Percentiles rank a stretch among this genome's conserved stretches.
phyloP scores from a whole-genome alignment of 345 rosid genomes.

The Adansonia digitata region DNA sequence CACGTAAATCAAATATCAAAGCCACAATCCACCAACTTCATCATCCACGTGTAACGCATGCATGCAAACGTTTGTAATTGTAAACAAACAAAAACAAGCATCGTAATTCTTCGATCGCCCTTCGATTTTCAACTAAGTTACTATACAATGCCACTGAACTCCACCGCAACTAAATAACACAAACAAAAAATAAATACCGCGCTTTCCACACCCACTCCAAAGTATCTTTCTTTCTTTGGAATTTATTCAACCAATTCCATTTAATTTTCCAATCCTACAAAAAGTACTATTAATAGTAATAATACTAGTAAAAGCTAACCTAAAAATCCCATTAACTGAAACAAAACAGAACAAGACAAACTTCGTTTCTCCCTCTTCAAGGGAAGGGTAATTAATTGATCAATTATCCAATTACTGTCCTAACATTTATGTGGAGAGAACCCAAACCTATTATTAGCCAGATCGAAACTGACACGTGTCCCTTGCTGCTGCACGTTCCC shows the following conservation, averaged over 20 bases:
- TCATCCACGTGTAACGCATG: conserved; percentile 18
- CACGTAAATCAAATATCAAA: not conserved
- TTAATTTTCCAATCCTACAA: not conserved
- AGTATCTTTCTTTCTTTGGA: not conserved
- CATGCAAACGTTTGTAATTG: conserved; percentile 11
- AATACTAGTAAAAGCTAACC: conserved; percentile 18
- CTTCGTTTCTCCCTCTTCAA: not conserved
- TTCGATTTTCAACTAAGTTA: not conserved
- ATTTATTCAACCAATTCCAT: no score
- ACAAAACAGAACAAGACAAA: no score
- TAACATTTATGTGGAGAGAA: conserved; percentile 65
- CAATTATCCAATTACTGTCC: not conserved
- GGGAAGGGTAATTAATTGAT: not conserved
- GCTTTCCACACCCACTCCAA: not conserved
- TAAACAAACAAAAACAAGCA: not conserved
- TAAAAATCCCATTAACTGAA: not conserved
- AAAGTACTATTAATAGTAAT: not conserved
- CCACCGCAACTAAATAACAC: not conserved
- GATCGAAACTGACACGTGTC: conserved; percentile 75
- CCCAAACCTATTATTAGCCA: conserved; percentile 55
- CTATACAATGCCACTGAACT: not conserved
- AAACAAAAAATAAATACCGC: no score
- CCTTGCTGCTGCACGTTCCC: conserved; percentile 97
- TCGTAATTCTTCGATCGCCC: not conserved
- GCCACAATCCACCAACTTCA: not conserved